Percentiles rank a stretch among this genome's conserved stretches.
phyloP scores from a whole-genome alignment of 352 stramenopile genomes.

The Pythium utonaiense region DNA sequence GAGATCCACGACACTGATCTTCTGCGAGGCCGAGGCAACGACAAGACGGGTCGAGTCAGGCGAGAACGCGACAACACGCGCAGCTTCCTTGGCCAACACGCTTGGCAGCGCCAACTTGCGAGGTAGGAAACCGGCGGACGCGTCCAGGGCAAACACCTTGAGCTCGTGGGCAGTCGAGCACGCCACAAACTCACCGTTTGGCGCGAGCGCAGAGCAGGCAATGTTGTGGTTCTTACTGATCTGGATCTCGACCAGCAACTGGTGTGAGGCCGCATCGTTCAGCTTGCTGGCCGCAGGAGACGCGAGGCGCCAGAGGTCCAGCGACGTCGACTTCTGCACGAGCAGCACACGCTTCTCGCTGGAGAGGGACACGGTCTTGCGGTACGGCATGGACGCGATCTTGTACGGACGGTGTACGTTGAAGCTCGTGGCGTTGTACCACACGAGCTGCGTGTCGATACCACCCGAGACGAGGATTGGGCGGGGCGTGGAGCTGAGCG shows the following conservation, averaged over 20 bases:
- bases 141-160: conserved; percentile 86
- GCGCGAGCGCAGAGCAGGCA: conserved; percentile 75
- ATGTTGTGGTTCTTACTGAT: conserved; percentile 80
- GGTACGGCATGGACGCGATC: conserved; percentile 87
- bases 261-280: conserved; percentile 35
- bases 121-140: conserved; percentile 37
- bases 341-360: conserved; percentile 69
- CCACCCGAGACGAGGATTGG: conserved; percentile 87
- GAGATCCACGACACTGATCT: conserved; percentile 71
- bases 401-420: conserved; percentile 80
- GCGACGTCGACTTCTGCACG: conserved; percentile 63
- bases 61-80: conserved; percentile 70
- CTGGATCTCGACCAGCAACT: conserved; percentile 78
- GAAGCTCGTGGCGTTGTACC: conserved; percentile 85
- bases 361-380: conserved; percentile 57
- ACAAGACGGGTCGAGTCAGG: conserved; percentile 75
- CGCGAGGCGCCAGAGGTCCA: conserved; percentile 74
- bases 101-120: conserved; percentile 51
- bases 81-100: conserved; percentile 35
- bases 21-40: conserved; percentile 57
- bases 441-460: conserved; percentile 93
- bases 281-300: conserved; percentile 21
- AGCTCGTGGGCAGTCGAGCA: conserved; percentile 82
- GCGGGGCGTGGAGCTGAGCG: conserved; percentile 49
- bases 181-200: conserved; percentile 83